Evolutionary conservation across 352 stramenopile genomes (phyloP).

Genomic region (Phytopythium sindhum): DNA sequence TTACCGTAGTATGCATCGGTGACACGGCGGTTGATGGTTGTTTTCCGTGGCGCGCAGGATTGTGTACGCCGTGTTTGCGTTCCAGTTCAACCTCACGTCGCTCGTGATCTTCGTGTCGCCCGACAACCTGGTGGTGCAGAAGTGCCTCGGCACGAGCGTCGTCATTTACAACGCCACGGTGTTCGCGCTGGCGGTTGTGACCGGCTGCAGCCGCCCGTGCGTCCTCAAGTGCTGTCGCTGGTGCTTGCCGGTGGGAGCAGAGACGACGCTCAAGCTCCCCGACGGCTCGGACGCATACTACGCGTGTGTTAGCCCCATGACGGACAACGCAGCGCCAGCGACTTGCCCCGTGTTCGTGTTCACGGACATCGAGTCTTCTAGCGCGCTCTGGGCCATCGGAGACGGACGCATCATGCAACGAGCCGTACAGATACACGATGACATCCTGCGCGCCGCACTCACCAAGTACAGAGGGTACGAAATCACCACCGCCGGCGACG

Average conservation of each 20-base stretch:
- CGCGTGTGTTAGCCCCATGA: slow-evolving; percentile 13
- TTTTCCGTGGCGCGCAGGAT: slow-evolving; percentile 3
- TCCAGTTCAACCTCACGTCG: slow-evolving; percentile 49
- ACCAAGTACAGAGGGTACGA: slow-evolving; percentile 52
- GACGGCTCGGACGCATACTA: slow-evolving; percentile 12
- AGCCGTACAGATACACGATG: slow-evolving; percentile 33
- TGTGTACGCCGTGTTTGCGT: slow-evolving; percentile 40
- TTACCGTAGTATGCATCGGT: neutral
- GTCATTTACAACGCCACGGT: slow-evolving; percentile 40
- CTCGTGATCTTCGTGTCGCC: slow-evolving; percentile 28
- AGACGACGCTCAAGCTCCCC: slow-evolving; percentile 11
- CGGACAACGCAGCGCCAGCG: slow-evolving; percentile 1
- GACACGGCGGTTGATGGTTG: neutral
- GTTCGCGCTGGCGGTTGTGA: slow-evolving; percentile 35
- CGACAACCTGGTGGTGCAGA: slow-evolving; percentile 10
- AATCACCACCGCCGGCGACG: slow-evolving; percentile 60
- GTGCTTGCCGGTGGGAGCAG: slow-evolving; percentile 34
- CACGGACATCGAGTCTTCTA: slow-evolving; percentile 60
- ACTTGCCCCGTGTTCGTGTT: slow-evolving; percentile 45
- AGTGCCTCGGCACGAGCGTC: slow-evolving; percentile 27
- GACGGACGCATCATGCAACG: slow-evolving; percentile 34
- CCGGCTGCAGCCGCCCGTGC: slow-evolving; percentile 40
- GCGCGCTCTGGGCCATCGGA: slow-evolving; percentile 31
- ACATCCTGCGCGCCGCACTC: slow-evolving; percentile 27
- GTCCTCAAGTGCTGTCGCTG: slow-evolving; percentile 25